Evolutionary conservation across 73 alveolate species (phyloP).

Genomic region (Symbiodinium pilosum): DNA sequence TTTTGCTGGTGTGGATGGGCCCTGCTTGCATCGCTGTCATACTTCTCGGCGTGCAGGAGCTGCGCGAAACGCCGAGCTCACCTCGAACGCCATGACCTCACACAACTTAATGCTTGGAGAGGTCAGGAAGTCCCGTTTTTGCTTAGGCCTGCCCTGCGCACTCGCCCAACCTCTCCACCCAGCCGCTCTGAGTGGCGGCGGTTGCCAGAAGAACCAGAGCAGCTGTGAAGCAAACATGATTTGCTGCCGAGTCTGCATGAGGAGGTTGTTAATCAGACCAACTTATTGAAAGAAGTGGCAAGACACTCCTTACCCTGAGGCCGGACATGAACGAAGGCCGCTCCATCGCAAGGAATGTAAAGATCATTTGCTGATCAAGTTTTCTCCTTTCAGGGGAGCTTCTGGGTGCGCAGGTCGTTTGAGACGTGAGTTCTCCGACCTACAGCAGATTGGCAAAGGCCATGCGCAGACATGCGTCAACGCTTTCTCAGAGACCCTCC

Average conservation of each 20-base stretch:
- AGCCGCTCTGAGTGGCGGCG: conserved; percentile 9
- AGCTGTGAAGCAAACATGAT: not conserved
- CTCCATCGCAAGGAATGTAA: not conserved
- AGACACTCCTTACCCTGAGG: not conserved
- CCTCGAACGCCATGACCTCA: not conserved
- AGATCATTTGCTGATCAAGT: no score
- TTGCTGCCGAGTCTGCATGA: no score
- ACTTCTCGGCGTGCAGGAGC: not conserved
- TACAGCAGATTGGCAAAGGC: conserved; percentile 18
- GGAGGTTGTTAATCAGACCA: no score
- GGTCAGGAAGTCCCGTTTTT: not conserved
- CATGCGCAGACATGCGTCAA: no score
- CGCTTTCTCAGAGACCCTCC: no score
- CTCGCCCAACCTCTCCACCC: not conserved
- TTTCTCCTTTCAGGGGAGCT: no score
- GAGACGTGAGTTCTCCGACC: not conserved
- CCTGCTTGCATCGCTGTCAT: no score
- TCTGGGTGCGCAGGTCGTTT: not conserved
- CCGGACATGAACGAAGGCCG: conserved; percentile 22
- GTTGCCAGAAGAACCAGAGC: not conserved
- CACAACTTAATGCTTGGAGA: not conserved
- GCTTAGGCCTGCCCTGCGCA: not conserved
- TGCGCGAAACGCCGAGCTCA: not conserved
- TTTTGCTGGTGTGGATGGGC: no score
- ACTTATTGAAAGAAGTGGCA: not conserved